These are phyloP conservation scores for Phytophthora macrochlamydospora DNA, from an alignment of 352 stramenopile genomes.

Conservation along the genomic window DNA sequence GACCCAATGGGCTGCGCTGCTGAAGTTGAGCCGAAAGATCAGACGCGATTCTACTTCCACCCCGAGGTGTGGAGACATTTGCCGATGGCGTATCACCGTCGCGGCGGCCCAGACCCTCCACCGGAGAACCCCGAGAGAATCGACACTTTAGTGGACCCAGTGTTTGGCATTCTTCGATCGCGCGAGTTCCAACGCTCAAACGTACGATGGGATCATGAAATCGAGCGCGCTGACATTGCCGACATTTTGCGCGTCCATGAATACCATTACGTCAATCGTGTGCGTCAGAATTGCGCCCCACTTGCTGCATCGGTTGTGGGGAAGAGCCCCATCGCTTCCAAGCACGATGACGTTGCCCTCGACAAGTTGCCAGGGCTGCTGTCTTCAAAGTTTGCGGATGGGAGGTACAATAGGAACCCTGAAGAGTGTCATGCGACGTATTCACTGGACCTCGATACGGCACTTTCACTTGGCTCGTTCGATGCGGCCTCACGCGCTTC, in stretches of 20 bases:
- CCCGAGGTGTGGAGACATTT: slow-evolving; percentile 79
- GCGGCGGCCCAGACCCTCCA: slow-evolving; percentile 73
- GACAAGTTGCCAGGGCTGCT: slow-evolving; percentile 11
- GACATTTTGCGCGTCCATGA: slow-evolving; percentile 93
- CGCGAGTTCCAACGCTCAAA: slow-evolving; percentile 66
- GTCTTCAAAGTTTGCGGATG: slow-evolving; percentile 3
- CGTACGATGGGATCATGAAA: slow-evolving; percentile 70
- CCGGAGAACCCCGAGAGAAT: slow-evolving; percentile 92
- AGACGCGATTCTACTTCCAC: slow-evolving; percentile 80
- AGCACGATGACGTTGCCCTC: slow-evolving; percentile 13
- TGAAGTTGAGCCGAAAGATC: slow-evolving; percentile 15
- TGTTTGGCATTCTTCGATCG: slow-evolving; percentile 73
- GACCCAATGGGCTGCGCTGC: background rate
- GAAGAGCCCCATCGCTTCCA: slow-evolving; percentile 22
- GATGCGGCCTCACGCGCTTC: slow-evolving; percentile 80
- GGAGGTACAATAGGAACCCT: slow-evolving; percentile 19
- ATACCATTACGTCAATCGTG: slow-evolving; percentile 83
- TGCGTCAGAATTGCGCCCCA: slow-evolving; percentile 51
- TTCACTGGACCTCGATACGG: slow-evolving; percentile 78
- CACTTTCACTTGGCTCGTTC: slow-evolving; percentile 77
- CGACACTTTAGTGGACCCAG: slow-evolving; percentile 79
- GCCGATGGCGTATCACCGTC: slow-evolving; percentile 66
- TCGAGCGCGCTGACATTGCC: slow-evolving; percentile 74
- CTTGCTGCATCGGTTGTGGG: slow-evolving; percentile 30
- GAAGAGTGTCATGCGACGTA: slow-evolving; percentile 49